These are phyloP conservation scores for Cyberlindnera nakhonratchasimensis DNA, from an alignment of 805 yeast genomes.

Conservation along the genomic window DNA sequence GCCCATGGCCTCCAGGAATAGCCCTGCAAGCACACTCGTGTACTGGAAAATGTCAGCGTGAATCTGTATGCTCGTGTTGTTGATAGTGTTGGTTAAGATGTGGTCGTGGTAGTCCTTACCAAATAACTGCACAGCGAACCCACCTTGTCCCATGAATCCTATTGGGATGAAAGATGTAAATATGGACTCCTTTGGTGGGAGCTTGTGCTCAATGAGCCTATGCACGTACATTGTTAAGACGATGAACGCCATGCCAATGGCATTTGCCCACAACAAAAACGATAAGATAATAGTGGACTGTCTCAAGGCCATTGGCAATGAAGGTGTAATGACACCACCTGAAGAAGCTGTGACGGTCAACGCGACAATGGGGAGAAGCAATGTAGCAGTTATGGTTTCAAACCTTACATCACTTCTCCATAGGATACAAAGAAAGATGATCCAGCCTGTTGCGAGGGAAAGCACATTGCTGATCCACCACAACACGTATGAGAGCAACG, in stretches of 20 bases:
- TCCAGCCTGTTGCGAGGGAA: conserved; percentile 59
- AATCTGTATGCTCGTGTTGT: conserved; percentile 13
- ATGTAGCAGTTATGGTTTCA: conserved; percentile 48
- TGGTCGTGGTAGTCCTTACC: conserved; percentile 41
- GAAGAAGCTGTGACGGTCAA: conserved; percentile 70
- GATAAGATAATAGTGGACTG: conserved; percentile 51
- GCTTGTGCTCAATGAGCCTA: conserved; percentile 53
- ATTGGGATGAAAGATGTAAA: conserved; percentile 75
- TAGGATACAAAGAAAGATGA: conserved; percentile 45
- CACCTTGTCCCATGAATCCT: conserved; percentile 86
- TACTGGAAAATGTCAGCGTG: conserved; percentile 32
- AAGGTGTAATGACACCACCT: conserved; percentile 53
- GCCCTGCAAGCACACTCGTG: conserved; percentile 37
- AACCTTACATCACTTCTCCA: conserved; percentile 31
- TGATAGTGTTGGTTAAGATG: conserved; percentile 18
- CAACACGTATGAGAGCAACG: conserved; percentile 50
- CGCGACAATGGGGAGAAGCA: conserved; percentile 75
- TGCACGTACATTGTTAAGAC: conserved; percentile 55
- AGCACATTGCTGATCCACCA: conserved; percentile 70
- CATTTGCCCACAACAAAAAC: conserved; percentile 65
- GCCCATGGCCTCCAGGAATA: conserved; percentile 52
- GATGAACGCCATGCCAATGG: conserved; percentile 56
- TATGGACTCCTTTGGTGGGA: conserved; percentile 52
- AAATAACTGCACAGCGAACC: conserved; percentile 58
- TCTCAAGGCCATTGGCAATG: conserved; percentile 44